Evolutionary conservation across 2,329 filamentous ascomycete species (phyloP), one percentile per base, ranked within the genome.

Genomic region (Tolypocladium sp.): DNA sequence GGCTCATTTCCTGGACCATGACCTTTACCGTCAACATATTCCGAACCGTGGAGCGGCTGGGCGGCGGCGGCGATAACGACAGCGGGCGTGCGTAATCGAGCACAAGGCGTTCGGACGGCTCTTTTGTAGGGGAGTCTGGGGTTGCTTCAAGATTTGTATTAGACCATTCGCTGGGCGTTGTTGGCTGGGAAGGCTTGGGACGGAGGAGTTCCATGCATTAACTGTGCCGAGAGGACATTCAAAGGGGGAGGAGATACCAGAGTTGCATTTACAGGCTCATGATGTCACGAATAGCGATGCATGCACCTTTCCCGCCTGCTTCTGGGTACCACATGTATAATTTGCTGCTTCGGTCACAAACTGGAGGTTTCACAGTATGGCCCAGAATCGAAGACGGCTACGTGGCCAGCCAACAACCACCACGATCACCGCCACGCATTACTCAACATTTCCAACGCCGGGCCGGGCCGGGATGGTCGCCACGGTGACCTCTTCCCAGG

Each of bases 21-120:
- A 97, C 91, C 27, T 96, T 97, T 74, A 85, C 88, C 56, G 87
- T 97, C 60, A 96, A 91, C 73, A 85, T 92, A 60, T 87, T 92
- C 69, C 83, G 89, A 63, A 77, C 86, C 41, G 84, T 88, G 40
- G 82, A 86, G 65, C 79, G 82, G 60, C 76, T 88, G 10, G 82
- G 82, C 42, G 81, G 81, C 49, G 77, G 79, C 58, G 81, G 82
- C 58, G 82, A 84, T 59, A 78, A 80, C 35, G 73, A 73, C 57
- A 59, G 57, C 17, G 58, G 58, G 38, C 63, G 62, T 56, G 64
- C 59, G 54, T 69, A 62, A 59, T 55, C 30, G 17, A 35, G 30
- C 30, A 35, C 17, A 20, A n/a, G 49, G 30, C 49, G 20, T 33
- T 12, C 3, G 7, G 15, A 51, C 17, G 17, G 9, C 5, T 35